Base-by-base conservation (phyloP, 2,329 filamentous ascomycete genomes). In the Aspergillaceae sp. region DNA sequence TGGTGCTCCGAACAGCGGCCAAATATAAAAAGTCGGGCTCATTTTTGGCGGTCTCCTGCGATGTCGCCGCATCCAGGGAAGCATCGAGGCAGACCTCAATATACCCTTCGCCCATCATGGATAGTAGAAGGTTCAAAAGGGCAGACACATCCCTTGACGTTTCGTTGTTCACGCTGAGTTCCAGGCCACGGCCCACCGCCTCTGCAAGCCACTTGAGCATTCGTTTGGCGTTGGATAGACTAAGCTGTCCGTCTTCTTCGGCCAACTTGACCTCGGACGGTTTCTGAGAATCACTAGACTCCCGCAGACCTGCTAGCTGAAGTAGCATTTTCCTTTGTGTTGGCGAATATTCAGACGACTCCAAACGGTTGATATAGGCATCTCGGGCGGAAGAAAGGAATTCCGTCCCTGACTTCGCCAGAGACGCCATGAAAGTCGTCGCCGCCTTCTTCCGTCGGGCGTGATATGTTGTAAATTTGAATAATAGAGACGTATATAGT, bases 171-270 rank as follows among this genome's bases (percentile, higher is more conserved):
- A 87, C 84, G 27, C 87, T 89, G n/a, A 98, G 75, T 65, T 98
- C 92, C 7, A 98, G 75, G 0, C 89, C 88, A 52, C 92, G 78
- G 35, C 92, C 86, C 27, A 98, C 91, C 51, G 87, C 89, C 72
- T 98, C 92, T 2, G 92, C 92, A 36, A 98, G 74, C 92, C 92
- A 98, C 63, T 87, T 94, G 49, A 98, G 78, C 90, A 98, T 98
- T 47, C 92, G 80, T 70, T 97, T 97, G n/a, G 90, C 87, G 63
- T 86, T 89, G n/a, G 81, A 75, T 4, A 94, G 74, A 55, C 83
- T 91, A 28, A 97, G 73, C 47, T 82, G 76, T 32, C 92, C 92
- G 59, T 98, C 91, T 60, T 91, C 83, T 49, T 97, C 92, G 0
- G 84, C 83, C 30, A 97, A 86, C 62, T 94, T 90, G 48, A 94